Evolutionary conservation across 768 basidiomycete species (phyloP).

Genomic region (Wakefieldia striispora): DNA sequence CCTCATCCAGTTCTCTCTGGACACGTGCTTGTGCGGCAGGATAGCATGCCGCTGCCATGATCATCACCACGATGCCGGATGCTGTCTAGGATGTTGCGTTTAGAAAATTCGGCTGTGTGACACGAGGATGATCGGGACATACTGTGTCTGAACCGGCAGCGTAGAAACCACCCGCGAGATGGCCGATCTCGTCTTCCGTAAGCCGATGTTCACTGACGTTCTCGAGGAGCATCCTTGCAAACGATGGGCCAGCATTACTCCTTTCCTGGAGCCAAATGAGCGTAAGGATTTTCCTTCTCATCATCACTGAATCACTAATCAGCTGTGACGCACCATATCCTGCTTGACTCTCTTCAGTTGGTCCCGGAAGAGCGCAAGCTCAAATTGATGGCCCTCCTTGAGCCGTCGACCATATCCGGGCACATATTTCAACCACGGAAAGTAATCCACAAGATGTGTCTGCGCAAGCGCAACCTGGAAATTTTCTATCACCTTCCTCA

Average conservation of each 20-base stretch:
- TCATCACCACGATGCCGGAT: conserved; percentile 45
- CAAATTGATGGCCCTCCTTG: conserved; percentile 48
- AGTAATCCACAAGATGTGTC: conserved; percentile 31
- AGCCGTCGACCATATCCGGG: conserved; percentile 58
- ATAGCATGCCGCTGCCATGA: conserved; percentile 51
- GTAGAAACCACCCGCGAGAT: conserved; percentile 58
- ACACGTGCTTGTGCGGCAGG: conserved; percentile 47
- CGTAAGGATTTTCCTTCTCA: too few species aligned
- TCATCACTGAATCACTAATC: too few species aligned
- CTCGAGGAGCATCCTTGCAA: conserved; percentile 52
- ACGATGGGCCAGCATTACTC: conserved; percentile 27
- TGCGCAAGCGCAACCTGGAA: conserved; percentile 32
- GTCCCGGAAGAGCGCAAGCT: conserved; percentile 47
- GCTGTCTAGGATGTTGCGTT: conserved; percentile 34
- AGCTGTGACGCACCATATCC: conserved; percentile 1
- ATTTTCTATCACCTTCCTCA: conserved; percentile 20
- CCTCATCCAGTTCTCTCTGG: conserved; percentile 48
- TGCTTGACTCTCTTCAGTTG: conserved; percentile 31
- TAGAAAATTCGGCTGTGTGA: neutral
- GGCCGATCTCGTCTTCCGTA: conserved; percentile 50
- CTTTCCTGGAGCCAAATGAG: conserved; percentile 7
- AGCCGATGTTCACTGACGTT: conserved; percentile 46
- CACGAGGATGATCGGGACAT: neutral
- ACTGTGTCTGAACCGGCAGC: conserved; percentile 60
- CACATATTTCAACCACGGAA: conserved; percentile 39